Evolutionary conservation across 1,284 basidiomycete genomes (phyloP).

Genomic region (Trametes pubescens): DNA sequence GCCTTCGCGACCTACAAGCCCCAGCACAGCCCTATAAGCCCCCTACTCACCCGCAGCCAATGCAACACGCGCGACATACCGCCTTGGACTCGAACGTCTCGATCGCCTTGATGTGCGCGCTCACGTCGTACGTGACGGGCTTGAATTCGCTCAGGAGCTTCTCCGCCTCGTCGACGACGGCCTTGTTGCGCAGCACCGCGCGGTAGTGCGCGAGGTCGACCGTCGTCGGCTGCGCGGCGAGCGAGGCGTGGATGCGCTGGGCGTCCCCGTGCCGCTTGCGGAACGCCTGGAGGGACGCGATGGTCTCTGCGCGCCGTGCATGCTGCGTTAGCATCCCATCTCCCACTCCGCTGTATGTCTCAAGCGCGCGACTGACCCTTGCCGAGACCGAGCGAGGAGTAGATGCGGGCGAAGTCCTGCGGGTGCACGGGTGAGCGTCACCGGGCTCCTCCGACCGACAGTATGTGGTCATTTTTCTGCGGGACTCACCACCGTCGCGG

Average conservation of each 20-base stretch:
- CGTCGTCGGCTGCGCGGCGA: slow-evolving; percentile 79
- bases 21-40: neutral
- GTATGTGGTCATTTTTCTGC: slow-evolving; percentile 12
- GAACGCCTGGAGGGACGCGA: slow-evolving; percentile 92
- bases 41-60: neutral
- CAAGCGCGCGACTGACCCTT: slow-evolving; percentile 70
- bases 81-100: slow-evolving; percentile 98
- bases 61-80: slow-evolving; percentile 59
- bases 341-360: neutral
- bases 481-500: slow-evolving; percentile 74
- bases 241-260: slow-evolving; percentile 76
- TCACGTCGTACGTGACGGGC: slow-evolving; percentile 96
- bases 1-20: slow-evolving; percentile 85
- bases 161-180: slow-evolving; percentile 92
- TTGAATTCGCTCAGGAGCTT: slow-evolving; percentile 92
- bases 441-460: slow-evolving; percentile 2
- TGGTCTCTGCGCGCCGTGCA: slow-evolving; percentile 73
- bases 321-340: slow-evolving; percentile 1
- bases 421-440: slow-evolving; percentile 27
- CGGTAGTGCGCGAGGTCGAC: slow-evolving; percentile 95
- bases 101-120: slow-evolving; percentile 93
- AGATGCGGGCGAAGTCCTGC: slow-evolving; percentile 94
- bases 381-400: slow-evolving; percentile 89
- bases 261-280: slow-evolving; percentile 95
- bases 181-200: slow-evolving; percentile 91